A percentile compares a stretch with the other conserved stretches of the same genome.
These are phyloP conservation scores for Starmerella bombi DNA, from an alignment of 805 yeast genomes.

Conservation along the genomic window DNA sequence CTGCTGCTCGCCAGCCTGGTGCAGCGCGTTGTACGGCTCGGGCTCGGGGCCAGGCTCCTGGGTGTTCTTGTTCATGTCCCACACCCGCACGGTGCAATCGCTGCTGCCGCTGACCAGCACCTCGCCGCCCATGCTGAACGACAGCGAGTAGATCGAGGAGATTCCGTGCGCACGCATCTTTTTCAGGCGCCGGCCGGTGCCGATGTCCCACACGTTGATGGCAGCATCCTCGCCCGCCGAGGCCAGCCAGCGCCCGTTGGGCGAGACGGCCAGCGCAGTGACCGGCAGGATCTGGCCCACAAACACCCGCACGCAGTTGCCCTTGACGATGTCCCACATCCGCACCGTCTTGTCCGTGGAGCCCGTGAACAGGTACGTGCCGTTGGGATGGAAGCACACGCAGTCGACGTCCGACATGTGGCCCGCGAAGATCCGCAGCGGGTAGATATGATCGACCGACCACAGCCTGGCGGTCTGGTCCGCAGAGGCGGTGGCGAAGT, in stretches of 20 bases:
- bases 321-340: slow-evolving; percentile 93
- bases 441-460: slow-evolving; percentile 97
- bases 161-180: slow-evolving; percentile 92
- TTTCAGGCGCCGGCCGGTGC: slow-evolving; percentile 77
- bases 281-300: slow-evolving; percentile 88
- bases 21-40: slow-evolving; percentile 39
- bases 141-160: slow-evolving; percentile 68
- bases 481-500: slow-evolving; percentile 95
- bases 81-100: slow-evolving; percentile 82
- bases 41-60: slow-evolving; percentile 70
- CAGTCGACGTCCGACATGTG: slow-evolving; percentile 93
- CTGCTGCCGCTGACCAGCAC: slow-evolving; percentile 85
- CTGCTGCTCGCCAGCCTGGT: slow-evolving; percentile 13
- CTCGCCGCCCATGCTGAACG: slow-evolving; percentile 77
- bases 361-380: slow-evolving; percentile 88
- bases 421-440: slow-evolving; percentile 91
- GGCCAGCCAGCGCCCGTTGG: slow-evolving; percentile 95
- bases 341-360: slow-evolving; percentile 89
- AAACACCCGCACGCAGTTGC: slow-evolving; percentile 80
- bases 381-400: slow-evolving; percentile 91
- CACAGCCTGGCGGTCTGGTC: slow-evolving; percentile 96
- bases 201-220: slow-evolving; percentile 86
- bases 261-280: slow-evolving; percentile 74
- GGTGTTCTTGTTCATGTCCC: slow-evolving; percentile 88
- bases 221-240: slow-evolving; percentile 88